These are phyloP conservation scores for Hemerocallis citrina DNA, from an alignment of 106 monocot genomes.

Conservation along the genomic window DNA sequence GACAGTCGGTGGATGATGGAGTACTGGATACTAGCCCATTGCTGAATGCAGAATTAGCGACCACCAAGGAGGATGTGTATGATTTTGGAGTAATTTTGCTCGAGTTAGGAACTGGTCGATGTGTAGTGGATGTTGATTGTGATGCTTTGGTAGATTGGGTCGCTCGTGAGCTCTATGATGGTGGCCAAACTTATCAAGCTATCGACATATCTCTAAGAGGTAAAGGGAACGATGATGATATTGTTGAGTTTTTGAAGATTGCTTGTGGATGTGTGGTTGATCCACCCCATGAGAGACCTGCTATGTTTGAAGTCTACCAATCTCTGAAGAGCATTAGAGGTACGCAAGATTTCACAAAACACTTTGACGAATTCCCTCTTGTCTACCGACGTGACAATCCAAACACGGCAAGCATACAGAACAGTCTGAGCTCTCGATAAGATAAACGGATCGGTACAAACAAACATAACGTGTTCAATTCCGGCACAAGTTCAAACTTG, in stretches of 20 bases:
- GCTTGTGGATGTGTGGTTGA: slow-evolving; percentile 41
- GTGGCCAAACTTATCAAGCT: slow-evolving; percentile 25
- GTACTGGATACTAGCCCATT: slow-evolving; percentile 18
- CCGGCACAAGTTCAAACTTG: too few species aligned
- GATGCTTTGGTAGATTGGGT: slow-evolving; percentile 58
- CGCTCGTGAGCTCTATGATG: slow-evolving; percentile 18
- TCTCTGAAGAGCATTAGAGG: slow-evolving; percentile 34
- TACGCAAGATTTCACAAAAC: slow-evolving; percentile 26
- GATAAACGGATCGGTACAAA: too few species aligned
- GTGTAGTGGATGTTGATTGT: slow-evolving; percentile 41
- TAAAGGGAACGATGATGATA: slow-evolving; percentile 34
- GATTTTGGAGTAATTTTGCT: slow-evolving; percentile 46
- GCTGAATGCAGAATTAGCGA: slow-evolving; percentile 28
- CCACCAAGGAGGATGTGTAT: slow-evolving; percentile 51
- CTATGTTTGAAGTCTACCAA: slow-evolving; percentile 49
- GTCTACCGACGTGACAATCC: slow-evolving; percentile 36
- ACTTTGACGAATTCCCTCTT: slow-evolving; percentile 60
- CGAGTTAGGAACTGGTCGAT: slow-evolving; percentile 44
- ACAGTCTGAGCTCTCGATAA: too few species aligned
- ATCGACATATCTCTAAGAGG: slow-evolving; percentile 26
- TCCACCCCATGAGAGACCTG: slow-evolving; percentile 40
- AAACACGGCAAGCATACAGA: too few species aligned
- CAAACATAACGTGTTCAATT: too few species aligned
- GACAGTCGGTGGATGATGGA: slow-evolving; percentile 4
- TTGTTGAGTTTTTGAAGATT: slow-evolving; percentile 31